Evolutionary conservation across 2,329 filamentous ascomycete genomes (phyloP), one percentile per base, ranked within the genome.

Genomic region (Reticulascus tulasneorum): DNA sequence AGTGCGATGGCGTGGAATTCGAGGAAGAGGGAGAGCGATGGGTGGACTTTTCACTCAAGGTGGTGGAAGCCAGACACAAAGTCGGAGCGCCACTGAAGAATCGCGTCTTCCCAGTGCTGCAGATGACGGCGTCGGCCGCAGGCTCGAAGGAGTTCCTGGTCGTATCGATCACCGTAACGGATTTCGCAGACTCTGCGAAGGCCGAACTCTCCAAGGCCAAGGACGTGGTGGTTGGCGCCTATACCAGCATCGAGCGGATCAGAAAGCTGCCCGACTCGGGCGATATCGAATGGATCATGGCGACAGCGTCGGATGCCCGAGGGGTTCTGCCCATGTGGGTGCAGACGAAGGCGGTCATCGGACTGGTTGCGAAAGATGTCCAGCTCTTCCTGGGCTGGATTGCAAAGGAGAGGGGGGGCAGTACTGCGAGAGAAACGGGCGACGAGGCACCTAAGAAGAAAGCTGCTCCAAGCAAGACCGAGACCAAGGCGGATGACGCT

Each of bases 271-370:
- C 49, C 5, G n/a, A n/a, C n/a, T 53, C 48, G n/a, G 61, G 63
- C 1, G 55, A 62, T 13, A 68, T 86, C 29, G 79, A 84, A 57
- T 93, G 86, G 86, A 66, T 82, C 39, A 90, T 91, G 83, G 83
- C 78, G 8, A 90, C 85, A 9, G 75, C 80, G 9, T 84, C 79
- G 40, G 76, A 90, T 55, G 85, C 85, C 0, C 70, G 71, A 35
- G 86, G 86, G 0, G 58, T 71, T 19, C 51, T 90, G 37, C 86
- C 86, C 1, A 65, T 71, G 54, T 79, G 70, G 66, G 54, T 83
- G 47, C 84, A 89, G 65, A 79, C 77, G 43, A 50, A 75, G 54
- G 77, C 73, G 4, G 67, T 86, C 31, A 75, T 80, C 2, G 71
- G 69, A 2, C 70, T 75, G 42, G 69, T 89, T 31, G 75, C 76